Conservation (phyloP, 176 grass and related monocot genomes). For the Cenchrus americanus region DNA sequence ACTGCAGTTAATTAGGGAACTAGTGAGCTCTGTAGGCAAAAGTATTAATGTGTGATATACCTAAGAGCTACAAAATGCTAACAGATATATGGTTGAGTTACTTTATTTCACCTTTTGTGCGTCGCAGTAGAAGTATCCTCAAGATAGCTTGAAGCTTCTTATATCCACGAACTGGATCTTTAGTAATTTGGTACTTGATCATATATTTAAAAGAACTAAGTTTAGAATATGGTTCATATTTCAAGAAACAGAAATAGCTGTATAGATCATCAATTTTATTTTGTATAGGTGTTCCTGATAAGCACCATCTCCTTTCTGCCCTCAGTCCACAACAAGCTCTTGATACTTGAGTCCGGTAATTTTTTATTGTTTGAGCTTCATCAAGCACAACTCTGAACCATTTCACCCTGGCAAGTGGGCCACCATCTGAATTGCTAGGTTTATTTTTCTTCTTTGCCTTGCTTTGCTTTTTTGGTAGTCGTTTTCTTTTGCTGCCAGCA, state of each 20-base stretch:
- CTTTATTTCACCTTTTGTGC: slow-evolving; percentile 79
- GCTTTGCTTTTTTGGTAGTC: slow-evolving; percentile 14
- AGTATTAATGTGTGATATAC: background rate
- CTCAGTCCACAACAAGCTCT: slow-evolving; percentile 79
- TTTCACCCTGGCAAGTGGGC: slow-evolving; percentile 79
- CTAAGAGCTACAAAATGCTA: background rate
- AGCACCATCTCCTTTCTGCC: slow-evolving; percentile 88
- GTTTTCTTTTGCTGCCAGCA: slow-evolving; percentile 67
- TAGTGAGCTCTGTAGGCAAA: background rate
- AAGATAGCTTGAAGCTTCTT: slow-evolving; percentile 93
- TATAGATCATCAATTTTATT: slow-evolving; percentile 94
- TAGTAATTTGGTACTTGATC: slow-evolving; percentile 70
- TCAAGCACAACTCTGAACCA: slow-evolving; percentile 97
- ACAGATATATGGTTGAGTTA: background rate
- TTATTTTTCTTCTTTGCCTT: slow-evolving; percentile 70
- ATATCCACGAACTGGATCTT: slow-evolving; percentile 65
- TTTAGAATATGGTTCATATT: slow-evolving; percentile 76
- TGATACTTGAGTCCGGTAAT: slow-evolving; percentile 73
- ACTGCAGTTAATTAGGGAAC: background rate
- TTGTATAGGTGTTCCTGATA: slow-evolving; percentile 97
- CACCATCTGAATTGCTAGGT: slow-evolving; percentile 37
- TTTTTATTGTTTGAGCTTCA: slow-evolving; percentile 98
- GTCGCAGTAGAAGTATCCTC: slow-evolving; percentile 76
- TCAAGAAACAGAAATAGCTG: slow-evolving; percentile 93
- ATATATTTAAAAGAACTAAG: slow-evolving; percentile 56